These are phyloP conservation scores for Russula sp. DNA, from an alignment of 768 basidiomycete genomes.

Conservation along the genomic window DNA sequence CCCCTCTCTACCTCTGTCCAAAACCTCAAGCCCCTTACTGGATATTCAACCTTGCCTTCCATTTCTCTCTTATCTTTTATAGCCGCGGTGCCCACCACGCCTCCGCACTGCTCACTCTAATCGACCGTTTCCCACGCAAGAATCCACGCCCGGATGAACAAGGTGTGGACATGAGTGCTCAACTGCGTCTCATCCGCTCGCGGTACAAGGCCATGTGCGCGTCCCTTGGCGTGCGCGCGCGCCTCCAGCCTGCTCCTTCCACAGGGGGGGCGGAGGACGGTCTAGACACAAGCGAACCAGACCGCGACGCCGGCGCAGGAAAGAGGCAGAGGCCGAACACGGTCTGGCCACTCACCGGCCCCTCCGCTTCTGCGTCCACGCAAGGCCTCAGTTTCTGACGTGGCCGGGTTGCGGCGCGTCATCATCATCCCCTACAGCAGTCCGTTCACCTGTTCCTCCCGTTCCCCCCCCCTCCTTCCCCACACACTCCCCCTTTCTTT, in stretches of 20 bases:
- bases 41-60: not conserved
- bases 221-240: slow-evolving; percentile 59
- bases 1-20: not conserved
- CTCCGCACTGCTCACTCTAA: slow-evolving; percentile 59
- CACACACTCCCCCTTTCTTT: not conserved
- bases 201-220: slow-evolving; percentile 85
- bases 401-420: slow-evolving; percentile 14
- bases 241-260: slow-evolving; percentile 26
- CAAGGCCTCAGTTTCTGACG: slow-evolving; percentile 21
- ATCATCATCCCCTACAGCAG: not conserved
- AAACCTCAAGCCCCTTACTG: not conserved
- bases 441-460: not conserved
- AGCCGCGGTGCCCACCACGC: slow-evolving; percentile 61
- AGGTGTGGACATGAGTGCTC: slow-evolving; percentile 63
- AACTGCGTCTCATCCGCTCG: slow-evolving; percentile 80
- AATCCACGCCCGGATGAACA: slow-evolving; percentile 54
- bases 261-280: slow-evolving; percentile 8
- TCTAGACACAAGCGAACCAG: not conserved
- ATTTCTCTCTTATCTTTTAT: not conserved
- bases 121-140: slow-evolving; percentile 64
- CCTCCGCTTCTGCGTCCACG: slow-evolving; percentile 7
- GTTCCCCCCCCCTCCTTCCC: too few relatives aligned
- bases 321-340: slow-evolving; percentile 3
- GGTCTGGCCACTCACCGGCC: slow-evolving; percentile 12
- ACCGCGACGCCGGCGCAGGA: slow-evolving; percentile 1